These are phyloP conservation scores for Thelephora terrestris DNA, from an alignment of 1,284 basidiomycete genomes.

Conservation along the genomic window DNA sequence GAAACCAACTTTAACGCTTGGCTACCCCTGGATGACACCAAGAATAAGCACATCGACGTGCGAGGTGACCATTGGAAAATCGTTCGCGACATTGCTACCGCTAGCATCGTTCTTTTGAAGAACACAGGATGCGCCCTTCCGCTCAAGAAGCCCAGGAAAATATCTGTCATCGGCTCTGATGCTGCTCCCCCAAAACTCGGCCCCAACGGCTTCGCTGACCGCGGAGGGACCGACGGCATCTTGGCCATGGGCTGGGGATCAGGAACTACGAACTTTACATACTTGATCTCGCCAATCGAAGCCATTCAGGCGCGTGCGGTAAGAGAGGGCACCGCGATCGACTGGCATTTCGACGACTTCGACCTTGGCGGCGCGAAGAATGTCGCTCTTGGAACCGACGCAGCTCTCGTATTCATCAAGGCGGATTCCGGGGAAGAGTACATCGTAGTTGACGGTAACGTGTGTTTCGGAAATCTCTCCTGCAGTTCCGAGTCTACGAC, in stretches of 20 bases:
- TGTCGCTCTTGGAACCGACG: conserved; percentile 42
- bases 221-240: conserved; percentile 55
- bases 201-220: conserved; percentile 66
- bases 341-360: conserved; percentile 59
- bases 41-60: conserved; percentile 65
- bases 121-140: conserved; percentile 63
- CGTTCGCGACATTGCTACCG: conserved; percentile 66
- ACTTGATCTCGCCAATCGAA: conserved; percentile 55
- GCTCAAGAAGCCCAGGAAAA: conserved; percentile 43
- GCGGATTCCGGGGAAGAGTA: conserved; percentile 71
- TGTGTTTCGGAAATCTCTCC: neutral
- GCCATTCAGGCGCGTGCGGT: conserved; percentile 59
- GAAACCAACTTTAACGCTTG: conserved; percentile 52
- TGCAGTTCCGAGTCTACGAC: neutral
- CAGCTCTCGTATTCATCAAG: conserved; percentile 66
- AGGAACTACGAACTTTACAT: conserved; percentile 46
- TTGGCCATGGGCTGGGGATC: conserved; percentile 75
- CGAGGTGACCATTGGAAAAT: conserved; percentile 64
- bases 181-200: conserved; percentile 60
- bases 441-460: conserved; percentile 67
- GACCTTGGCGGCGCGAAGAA: conserved; percentile 39
- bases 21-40: conserved; percentile 35
- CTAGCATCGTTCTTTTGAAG: conserved; percentile 76
- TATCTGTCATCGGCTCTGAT: conserved; percentile 54
- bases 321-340: conserved; percentile 49